Conservation (phyloP, 768 basidiomycete genomes). For the Tephrocybe sp. region DNA sequence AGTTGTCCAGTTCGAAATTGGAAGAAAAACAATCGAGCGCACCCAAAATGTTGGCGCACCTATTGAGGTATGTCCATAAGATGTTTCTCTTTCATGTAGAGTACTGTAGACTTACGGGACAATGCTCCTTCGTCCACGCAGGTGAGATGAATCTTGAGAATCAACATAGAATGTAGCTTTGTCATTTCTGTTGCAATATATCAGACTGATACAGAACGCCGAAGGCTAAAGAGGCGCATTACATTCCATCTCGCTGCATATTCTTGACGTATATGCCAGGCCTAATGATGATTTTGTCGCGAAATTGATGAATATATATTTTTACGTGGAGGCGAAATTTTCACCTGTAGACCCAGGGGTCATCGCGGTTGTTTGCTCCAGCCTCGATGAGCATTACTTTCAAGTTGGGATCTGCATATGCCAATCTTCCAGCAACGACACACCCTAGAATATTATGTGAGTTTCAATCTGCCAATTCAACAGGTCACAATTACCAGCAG, state of each 20-base stretch:
- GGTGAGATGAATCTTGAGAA: conserved; percentile 52
- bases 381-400: conserved; percentile 79
- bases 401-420: conserved; percentile 68
- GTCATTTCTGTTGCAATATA: conserved; percentile 49
- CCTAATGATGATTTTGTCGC: too few relatives aligned
- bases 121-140: conserved; percentile 65
- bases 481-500: conserved; percentile 47
- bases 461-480: background rate
- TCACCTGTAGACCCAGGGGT: conserved; percentile 74
- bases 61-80: too few relatives aligned
- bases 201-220: background rate
- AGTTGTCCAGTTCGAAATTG: too few relatives aligned
- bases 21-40: too few relatives aligned
- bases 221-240: conserved; percentile 4
- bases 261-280: conserved; percentile 71
- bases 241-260: conserved; percentile 72
- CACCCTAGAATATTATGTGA: conserved; percentile 39
- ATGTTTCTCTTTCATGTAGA: too few relatives aligned
- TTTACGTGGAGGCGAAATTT: background rate
- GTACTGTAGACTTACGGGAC: conserved; percentile 73
- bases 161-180: conserved; percentile 75
- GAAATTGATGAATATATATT: too few relatives aligned
- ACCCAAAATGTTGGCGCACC: conserved; percentile 69
- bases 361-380: conserved; percentile 71
- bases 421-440: conserved; percentile 68